A percentile compares a stretch with the other conserved stretches of the same genome.
Conservation (phyloP, 352 stramenopile genomes). For the Pythium folliculosum region DNA sequence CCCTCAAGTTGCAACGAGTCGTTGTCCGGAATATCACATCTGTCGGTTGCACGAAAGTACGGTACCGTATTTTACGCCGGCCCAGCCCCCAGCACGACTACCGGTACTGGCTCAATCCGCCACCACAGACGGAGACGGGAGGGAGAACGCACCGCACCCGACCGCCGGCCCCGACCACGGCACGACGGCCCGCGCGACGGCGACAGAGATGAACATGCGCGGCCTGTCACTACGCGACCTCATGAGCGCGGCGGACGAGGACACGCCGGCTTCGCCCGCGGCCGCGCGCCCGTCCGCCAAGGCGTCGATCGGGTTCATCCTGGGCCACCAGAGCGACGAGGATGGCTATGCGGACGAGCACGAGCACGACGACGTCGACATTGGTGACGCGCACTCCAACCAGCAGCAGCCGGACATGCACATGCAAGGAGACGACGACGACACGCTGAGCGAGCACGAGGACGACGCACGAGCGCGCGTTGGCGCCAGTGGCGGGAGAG, state of each 20-base stretch:
- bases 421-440: conserved; percentile 18
- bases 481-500: too few species aligned
- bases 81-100: not conserved
- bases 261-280: not conserved
- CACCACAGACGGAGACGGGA: not conserved
- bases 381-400: not conserved
- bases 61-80: conserved; percentile 15
- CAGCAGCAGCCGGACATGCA: not conserved
- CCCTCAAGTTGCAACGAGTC: conserved; percentile 22
- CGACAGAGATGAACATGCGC: conserved; percentile 18
- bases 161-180: not conserved
- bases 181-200: not conserved
- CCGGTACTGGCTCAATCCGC: conserved; percentile 18
- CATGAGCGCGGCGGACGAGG: conserved; percentile 26
- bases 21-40: conserved; percentile 4
- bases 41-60: conserved; percentile 17
- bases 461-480: not conserved
- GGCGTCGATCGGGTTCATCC: conserved; percentile 29
- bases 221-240: conserved; percentile 31
- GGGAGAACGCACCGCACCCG: not conserved
- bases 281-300: conserved; percentile 4
- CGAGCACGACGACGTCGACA: not conserved
- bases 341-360: not conserved
- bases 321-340: conserved; percentile 22
- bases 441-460: conserved; percentile 19